Conservation (phyloP, 2,329 filamentous ascomycete genomes). For the Phaeomoniella chlamydospora region DNA sequence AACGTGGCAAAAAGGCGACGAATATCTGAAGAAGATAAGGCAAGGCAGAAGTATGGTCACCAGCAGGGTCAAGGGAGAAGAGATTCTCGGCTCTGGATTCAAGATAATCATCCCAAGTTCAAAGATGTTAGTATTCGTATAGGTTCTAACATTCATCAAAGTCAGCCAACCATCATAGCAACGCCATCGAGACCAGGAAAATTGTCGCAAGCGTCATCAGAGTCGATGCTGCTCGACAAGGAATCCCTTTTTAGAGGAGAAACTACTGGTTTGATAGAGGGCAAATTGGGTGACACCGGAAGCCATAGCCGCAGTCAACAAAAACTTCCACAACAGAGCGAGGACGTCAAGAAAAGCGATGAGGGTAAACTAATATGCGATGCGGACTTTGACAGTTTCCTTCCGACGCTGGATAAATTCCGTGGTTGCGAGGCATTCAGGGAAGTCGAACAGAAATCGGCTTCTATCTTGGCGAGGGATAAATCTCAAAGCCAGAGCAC, state of each 20-base stretch:
- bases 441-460: constrained; percentile 2
- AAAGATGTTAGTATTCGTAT: constrained; percentile 10
- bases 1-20: constrained; percentile 20
- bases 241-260: constrained; percentile 6
- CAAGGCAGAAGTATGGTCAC: constrained; percentile 9
- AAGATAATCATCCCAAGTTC: constrained; percentile 1
- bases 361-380: too few species aligned
- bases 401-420: constrained; percentile 2
- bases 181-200: neutral
- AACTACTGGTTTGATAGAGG: too few species aligned
- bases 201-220: constrained; percentile 12
- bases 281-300: too few species aligned
- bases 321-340: too few species aligned
- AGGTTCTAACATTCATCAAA: constrained; percentile 8
- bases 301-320: too few species aligned
- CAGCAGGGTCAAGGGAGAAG: constrained; percentile 1
- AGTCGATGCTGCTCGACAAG: constrained; percentile 19
- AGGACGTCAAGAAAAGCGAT: too few species aligned
- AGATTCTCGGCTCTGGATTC: constrained; percentile 1
- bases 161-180: constrained; percentile 2
- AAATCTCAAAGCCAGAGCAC: neutral
- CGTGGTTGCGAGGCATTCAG: constrained; percentile 3
- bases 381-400: neutral
- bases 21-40: constrained; percentile 16
- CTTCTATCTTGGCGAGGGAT: neutral